A percentile compares a stretch with the other conserved stretches of the same genome.
Conservation (phyloP, 805 yeast genomes). For the Sugiyamaella chiloensis region DNA sequence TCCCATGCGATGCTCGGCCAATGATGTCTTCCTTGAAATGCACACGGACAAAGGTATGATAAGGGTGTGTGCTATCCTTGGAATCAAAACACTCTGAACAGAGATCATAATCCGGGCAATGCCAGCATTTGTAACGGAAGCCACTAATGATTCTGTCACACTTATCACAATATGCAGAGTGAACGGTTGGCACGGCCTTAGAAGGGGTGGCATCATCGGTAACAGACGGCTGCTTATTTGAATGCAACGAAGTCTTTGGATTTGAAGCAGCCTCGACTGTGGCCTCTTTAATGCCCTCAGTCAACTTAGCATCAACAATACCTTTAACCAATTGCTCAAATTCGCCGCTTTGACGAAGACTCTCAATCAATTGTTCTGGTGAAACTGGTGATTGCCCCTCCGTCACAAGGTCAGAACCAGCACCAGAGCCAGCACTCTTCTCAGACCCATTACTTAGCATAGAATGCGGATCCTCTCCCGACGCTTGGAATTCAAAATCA, state of each 20-base stretch:
- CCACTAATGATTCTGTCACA: slow-evolving; percentile 36
- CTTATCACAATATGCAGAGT: slow-evolving; percentile 27
- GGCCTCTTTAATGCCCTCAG: neutral
- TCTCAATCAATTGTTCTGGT: neutral
- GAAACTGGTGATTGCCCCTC: neutral
- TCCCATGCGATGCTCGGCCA: neutral
- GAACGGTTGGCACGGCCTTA: slow-evolving; percentile 5
- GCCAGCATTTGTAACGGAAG: slow-evolving; percentile 45
- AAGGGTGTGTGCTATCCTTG: slow-evolving; percentile 21
- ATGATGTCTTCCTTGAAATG: slow-evolving; percentile 9
- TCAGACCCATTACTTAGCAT: neutral
- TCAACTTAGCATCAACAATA: neutral
- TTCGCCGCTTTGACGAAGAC: neutral
- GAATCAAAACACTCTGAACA: slow-evolving; percentile 38
- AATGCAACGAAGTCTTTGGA: neutral
- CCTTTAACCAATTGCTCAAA: neutral
- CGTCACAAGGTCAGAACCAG: too few relatives aligned
- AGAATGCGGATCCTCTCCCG: neutral
- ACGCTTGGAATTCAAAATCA: neutral
- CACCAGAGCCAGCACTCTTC: neutral
- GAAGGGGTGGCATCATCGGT: neutral
- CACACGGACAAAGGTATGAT: slow-evolving; percentile 23
- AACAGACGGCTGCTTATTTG: neutral
- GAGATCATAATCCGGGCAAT: slow-evolving; percentile 49
- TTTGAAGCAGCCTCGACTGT: neutral